phyloP scores from a whole-genome alignment of 768 basidiomycete species.

The Cystofilobasidium ferigula region DNA sequence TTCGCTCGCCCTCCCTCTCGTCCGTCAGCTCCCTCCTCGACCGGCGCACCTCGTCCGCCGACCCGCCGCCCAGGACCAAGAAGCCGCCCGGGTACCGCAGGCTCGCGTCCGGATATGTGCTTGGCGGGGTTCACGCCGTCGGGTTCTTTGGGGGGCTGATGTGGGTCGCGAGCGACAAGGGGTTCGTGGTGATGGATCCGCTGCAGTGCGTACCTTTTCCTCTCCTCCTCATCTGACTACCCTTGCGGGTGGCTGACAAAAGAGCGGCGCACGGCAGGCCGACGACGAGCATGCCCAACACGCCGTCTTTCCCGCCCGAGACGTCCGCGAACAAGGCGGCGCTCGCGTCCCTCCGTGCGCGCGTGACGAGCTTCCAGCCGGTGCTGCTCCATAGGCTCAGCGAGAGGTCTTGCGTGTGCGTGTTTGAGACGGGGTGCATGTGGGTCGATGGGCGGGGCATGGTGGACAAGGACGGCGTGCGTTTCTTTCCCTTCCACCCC shows the following conservation, averaged over 20 bases:
- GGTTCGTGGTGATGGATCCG: constrained; percentile 12
- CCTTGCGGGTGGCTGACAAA: too few relatives aligned
- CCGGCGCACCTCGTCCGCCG: neutral
- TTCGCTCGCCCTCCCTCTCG: constrained; percentile 1
- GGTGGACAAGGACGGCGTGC: constrained; percentile 12
- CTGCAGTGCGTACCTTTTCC: neutral
- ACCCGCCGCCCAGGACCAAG: neutral
- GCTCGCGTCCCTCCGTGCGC: neutral
- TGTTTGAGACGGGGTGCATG: constrained; percentile 13
- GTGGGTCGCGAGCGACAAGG: constrained; percentile 14
- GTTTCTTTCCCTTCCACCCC: neutral
- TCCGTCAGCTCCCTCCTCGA: neutral
- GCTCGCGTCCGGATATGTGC: constrained; percentile 2
- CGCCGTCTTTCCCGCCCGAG: constrained; percentile 1
- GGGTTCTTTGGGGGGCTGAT: constrained; percentile 9
- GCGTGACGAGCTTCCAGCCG: constrained; percentile 4
- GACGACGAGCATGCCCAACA: neutral
- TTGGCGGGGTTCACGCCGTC: constrained; percentile 6
- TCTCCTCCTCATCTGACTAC: neutral
- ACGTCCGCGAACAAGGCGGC: constrained; percentile 1
- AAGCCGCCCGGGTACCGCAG: neutral
- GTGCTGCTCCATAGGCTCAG: constrained; percentile 6
- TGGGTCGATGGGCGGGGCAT: constrained; percentile 14
- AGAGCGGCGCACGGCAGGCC: neutral
- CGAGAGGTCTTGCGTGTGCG: constrained; percentile 10